Conservation (phyloP, 2,329 filamentous ascomycete species). For the Tolypocladium paradoxum region DNA sequence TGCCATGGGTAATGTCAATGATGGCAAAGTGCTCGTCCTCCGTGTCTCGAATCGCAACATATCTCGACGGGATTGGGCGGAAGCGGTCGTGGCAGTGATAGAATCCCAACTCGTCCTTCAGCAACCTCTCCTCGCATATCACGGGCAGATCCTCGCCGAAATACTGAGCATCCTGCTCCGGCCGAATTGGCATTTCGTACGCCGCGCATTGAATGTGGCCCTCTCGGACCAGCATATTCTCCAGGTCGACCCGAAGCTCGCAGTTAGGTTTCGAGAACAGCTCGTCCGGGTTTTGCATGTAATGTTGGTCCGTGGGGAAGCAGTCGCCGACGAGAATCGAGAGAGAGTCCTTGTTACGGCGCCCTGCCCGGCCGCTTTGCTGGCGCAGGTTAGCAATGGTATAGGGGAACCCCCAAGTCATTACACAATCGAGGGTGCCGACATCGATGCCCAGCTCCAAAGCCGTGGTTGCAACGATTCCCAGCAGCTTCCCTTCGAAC, state of each 20-base stretch:
- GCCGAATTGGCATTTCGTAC: slow-evolving; percentile 84
- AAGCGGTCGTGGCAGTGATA: slow-evolving; percentile 88
- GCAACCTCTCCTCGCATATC: slow-evolving; percentile 63
- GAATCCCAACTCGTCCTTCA: slow-evolving; percentile 66
- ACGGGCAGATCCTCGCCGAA: slow-evolving; percentile 65
- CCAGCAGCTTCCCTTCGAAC: slow-evolving; percentile 90
- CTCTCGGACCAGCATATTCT: slow-evolving; percentile 83
- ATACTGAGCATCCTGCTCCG: slow-evolving; percentile 63
- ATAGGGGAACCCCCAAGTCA: slow-evolving; percentile 91
- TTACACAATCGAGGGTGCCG: slow-evolving; percentile 82
- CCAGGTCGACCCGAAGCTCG: slow-evolving; percentile 81
- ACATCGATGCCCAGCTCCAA: slow-evolving; percentile 94
- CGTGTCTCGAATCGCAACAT: slow-evolving; percentile 80
- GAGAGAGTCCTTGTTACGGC: slow-evolving; percentile 85
- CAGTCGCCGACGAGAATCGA: slow-evolving; percentile 82
- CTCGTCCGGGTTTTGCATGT: slow-evolving; percentile 92
- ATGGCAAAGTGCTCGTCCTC: slow-evolving; percentile 89
- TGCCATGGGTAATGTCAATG: slow-evolving; percentile 72
- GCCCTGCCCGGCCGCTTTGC: slow-evolving; percentile 85
- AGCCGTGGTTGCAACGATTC: slow-evolving; percentile 88
- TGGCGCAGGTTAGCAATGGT: slow-evolving; percentile 91
- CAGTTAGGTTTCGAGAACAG: slow-evolving; percentile 87
- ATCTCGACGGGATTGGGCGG: slow-evolving; percentile 70
- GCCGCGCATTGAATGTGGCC: slow-evolving; percentile 94
- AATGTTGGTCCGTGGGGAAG: slow-evolving; percentile 87